Evolutionary conservation across 306 rosid genomes (phyloP), one percentile per base, ranked within the genome.

Genomic region (Prunus padus): DNA sequence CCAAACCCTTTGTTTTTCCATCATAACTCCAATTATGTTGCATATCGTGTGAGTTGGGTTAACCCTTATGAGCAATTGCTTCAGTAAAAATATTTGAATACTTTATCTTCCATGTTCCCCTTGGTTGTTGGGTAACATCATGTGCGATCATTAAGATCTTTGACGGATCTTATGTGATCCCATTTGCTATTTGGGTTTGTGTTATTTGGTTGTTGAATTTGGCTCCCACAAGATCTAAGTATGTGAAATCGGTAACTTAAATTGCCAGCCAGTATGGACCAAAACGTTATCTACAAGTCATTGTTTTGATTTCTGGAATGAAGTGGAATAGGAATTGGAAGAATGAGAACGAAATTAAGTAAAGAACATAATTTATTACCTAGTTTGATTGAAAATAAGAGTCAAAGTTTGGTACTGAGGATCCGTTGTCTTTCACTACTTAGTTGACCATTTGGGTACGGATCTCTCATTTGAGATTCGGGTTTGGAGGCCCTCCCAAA

Each of bases 181-280:
- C 80, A 54, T 44, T 65, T 65, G 65, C 49, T 30, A 2, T 61
- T 77, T 56, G 14, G 40, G 66, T 67, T 75, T 20, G 25, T 61
- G n/a, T 77, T 49, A 69, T 28, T 56, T 18, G 13, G 31, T 49
- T 37, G 63, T 64, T 78, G 72, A 63, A 22, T 54, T 61, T 26
- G 52, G 47, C 7, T 42, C 42, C 15, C 67, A 72, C 61, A 69
- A 69, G 46, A 33, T 33, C 42, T 7, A 37, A 6, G 8, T 37
- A 37, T 5, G 42, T 37, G 9, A 65, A 42, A 19, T 64, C 5
- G 20, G 11, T 2, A 4, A 4, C 31, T 57, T 57, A 57, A 57
- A 57, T n/a, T n/a, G 16, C 30, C 63, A 7, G 5, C 30, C 8
- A 23, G 5, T 23, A 11, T 57, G 16, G 30, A 57, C 6, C 63